Evolutionary conservation across 2,329 filamentous ascomycete species (phyloP), one percentile per base, ranked within the genome.

Genomic region (Apiospora kogelbergensis): DNA sequence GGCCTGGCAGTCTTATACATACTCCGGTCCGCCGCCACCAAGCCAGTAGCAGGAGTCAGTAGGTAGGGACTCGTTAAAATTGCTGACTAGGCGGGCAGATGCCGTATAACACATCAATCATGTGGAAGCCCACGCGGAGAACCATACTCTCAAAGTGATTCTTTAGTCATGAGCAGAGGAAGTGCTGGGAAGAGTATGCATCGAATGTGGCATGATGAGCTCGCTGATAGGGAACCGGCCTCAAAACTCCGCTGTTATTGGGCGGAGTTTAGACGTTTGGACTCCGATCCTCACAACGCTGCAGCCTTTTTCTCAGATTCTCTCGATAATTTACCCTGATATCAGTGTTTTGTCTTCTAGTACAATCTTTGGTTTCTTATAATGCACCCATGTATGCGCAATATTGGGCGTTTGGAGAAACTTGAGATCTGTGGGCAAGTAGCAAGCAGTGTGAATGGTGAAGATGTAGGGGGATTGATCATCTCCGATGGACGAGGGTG

Each of bases 401-500:
- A 6, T 20, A 33, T 37, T n/a, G 15, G 26, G 26, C 20, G 30
- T 20, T 37, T 60, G 53, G 53, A n/a, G 48, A 57, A n/a, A 9
- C 17, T 33, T 2, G 26, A 26, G 48, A 33, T 37, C 17, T 33
- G 26, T 11, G 26, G 13, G 5, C 13, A 17, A 13, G 24, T 30
- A 26, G 46, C n/a, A n/a, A n/a, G n/a, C n/a, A n/a, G n/a, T n/a
- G n/a, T n/a, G n/a, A n/a, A n/a, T n/a, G n/a, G n/a, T n/a, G n/a
- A n/a, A n/a, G n/a, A n/a, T n/a, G 17, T 60, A n/a, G 26, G 53
- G 17, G 53, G 20, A 37, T n/a, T 37, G 53, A 60, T 37, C 53
- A 37, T 37, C 30, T 60, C 53, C 53, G 53, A 60, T 60, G 53
- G 53, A 60, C 30, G 53, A 22, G 53, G 53, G 53, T 60, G 53